Evolutionary conservation across 345 rosid species (phyloP), one percentile per base, ranked within the genome.

Genomic region (Syzygium aromaticum): DNA sequence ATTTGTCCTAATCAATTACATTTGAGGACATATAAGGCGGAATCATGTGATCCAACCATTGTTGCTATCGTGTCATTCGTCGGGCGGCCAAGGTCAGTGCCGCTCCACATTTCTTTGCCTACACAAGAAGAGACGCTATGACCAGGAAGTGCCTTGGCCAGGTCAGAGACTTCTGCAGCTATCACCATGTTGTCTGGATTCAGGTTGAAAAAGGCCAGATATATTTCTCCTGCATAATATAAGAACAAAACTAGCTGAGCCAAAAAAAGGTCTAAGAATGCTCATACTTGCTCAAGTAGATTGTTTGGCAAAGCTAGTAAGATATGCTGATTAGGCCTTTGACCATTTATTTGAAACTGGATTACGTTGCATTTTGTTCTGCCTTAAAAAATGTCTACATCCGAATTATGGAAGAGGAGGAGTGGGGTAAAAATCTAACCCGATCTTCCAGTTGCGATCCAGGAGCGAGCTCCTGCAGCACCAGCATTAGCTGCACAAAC

Each of bases 381-480:
- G 78, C 78, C 23, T 67, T 16, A 67, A 67, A 38, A 30, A 33
- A 43, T 67, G 43, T 67, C 43, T 30, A 67, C 3, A 73, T 61
- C 33, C 19, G 43, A 63, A 85, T 51, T 27, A 16, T 8, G 43
- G 30, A 15, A 63, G 77, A 40, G 27, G 51, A 21, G 84, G 84
- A 52, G 59, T 9, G 33, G 12, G 52, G 23, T 27, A 14, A 49
- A 14, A 52, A 51, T 53, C 17, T 49, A 88, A 95, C 98, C 98
- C 90, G 78, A 54, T 92, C 95, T 94, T 89, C 99, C 99, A 2
- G 93, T 92, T 11, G 99, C 98, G 73, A 97, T 91, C 99, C 99
- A 97, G 84, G 98, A 93, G 40, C 95, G 98, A 90, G 91, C 84
- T 21, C 98, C 95, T 84, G 63, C 88, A 54, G 93, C 90, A 86